These are phyloP conservation scores for Xylaria digitata DNA, from an alignment of 2,329 filamentous ascomycete species.

Conservation along the genomic window DNA sequence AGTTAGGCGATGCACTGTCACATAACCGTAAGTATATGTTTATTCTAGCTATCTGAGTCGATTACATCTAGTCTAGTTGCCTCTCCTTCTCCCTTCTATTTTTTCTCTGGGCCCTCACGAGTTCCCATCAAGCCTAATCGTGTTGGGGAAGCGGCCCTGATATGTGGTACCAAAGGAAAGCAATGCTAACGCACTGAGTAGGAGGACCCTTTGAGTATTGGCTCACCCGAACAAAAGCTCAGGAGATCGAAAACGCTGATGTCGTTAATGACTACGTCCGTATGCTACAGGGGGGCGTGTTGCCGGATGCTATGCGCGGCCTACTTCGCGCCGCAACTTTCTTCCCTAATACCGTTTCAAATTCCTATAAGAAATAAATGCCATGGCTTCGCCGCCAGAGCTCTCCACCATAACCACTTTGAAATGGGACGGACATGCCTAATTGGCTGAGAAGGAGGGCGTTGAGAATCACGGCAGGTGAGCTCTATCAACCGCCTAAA, in stretches of 20 bases:
- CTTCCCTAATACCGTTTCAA: constrained; percentile 49
- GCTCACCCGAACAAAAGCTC: constrained; percentile 56
- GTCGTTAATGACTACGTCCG: constrained; percentile 54
- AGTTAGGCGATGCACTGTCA: constrained; percentile 57
- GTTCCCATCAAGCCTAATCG: too few relatives aligned
- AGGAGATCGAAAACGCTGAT: constrained; percentile 51
- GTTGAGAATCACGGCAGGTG: background rate
- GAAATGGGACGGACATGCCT: background rate
- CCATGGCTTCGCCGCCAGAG: constrained; percentile 63
- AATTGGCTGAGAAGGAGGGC: background rate
- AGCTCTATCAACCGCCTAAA: background rate
- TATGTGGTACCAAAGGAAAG: background rate
- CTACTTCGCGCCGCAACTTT: constrained; percentile 51
- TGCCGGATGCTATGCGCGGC: constrained; percentile 53
- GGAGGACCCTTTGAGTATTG: constrained; percentile 61
- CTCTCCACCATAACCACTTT: constrained; percentile 55
- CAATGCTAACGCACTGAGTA: constrained; percentile 36
- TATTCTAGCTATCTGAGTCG: background rate
- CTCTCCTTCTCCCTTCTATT: background rate
- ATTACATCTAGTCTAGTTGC: background rate
- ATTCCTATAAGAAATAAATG: constrained; percentile 53
- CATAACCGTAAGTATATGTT: constrained; percentile 53
- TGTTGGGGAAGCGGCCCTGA: background rate
- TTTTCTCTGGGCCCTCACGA: background rate
- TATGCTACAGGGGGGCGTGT: constrained; percentile 51